Percentiles rank a stretch among this genome's conserved stretches.
Evolutionary conservation across 768 basidiomycete genomes (phyloP).

Genomic region (Paxillus involutus): DNA sequence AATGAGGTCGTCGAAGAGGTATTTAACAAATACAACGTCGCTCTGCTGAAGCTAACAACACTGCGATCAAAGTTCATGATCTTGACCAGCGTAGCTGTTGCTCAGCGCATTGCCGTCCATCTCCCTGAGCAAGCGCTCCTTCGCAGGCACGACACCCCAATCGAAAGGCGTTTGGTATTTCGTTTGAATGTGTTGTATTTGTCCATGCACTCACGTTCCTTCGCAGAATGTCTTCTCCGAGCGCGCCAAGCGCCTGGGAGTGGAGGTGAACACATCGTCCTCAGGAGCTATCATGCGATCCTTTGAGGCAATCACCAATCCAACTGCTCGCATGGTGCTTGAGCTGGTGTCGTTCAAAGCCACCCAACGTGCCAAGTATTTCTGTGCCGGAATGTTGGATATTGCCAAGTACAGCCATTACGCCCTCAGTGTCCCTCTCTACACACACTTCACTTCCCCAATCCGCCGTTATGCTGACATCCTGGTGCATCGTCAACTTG

Average conservation of each 20-base stretch:
- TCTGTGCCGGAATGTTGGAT: conserved; percentile 98
- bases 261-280: conserved; percentile 76
- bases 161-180: conserved; percentile 83
- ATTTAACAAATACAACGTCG: conserved; percentile 11
- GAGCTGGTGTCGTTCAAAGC: conserved; percentile 86
- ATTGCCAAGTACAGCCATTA: conserved; percentile 98
- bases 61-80: conserved; percentile 77
- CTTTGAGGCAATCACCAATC: conserved; percentile 71
- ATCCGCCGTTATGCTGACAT: conserved; percentile 94
- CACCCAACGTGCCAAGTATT: conserved; percentile 96
- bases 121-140: conserved; percentile 97
- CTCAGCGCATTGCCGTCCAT: conserved; percentile 90
- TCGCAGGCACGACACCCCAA: conserved; percentile 89
- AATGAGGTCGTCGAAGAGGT: conserved; percentile 91
- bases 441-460: conserved; percentile 92
- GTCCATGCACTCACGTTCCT: conserved; percentile 7
- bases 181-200: neutral
- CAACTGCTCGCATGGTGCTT: conserved; percentile 73
- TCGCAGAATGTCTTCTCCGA: conserved; percentile 70
- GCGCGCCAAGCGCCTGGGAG: conserved; percentile 82
- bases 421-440: conserved; percentile 85
- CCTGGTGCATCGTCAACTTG: conserved; percentile 94
- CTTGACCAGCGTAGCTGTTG: conserved; percentile 84
- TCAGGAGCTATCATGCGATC: conserved; percentile 83
- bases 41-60: conserved; percentile 1